Base-by-base conservation (phyloP, 352 stramenopile species). In the Phytophthora rubi region DNA sequence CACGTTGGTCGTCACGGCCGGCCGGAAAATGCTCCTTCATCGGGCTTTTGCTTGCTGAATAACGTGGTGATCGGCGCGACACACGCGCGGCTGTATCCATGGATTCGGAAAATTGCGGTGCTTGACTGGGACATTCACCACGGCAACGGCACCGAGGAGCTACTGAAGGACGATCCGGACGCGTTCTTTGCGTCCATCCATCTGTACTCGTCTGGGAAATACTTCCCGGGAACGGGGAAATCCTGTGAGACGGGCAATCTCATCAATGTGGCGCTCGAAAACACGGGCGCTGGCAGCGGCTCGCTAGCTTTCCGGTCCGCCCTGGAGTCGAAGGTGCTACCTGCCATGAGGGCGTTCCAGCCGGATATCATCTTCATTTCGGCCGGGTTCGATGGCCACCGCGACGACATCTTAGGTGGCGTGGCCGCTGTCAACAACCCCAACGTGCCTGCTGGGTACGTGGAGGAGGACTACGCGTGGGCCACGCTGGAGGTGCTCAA, bases 121-220 rank as follows among this genome's bases (percentile, higher is more conserved):
- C 84, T 99, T 28, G 98, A 99, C 77, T 99, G 98, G 90, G 98
- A 99, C 74, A 98, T 99, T 26, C 98, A 99, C 72, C 97, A 99
- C 69, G 92, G 98, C 35, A 99, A 99, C 81, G 98, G 98, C 39
- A 99, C 98, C 3, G 97, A 99, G 51, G 90, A 97, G 71, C 59
- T 97, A 44, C 78, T 97, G 15, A 85, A 87, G 44, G 85, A 91
- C 47, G 88, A 94, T 48, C 73, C 85, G n/a, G 82, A 94, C 55
- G 84, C 82, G 6, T 94, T 96, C 68, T 96, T 96, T 59, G 81
- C 82, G 16, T 96, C 88, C 3, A 90, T 96, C 45, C 88, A 96
- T 59, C 52, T 96, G 51, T 93, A 94, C 68, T 89, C 82, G 8
- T 77, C 75, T 18, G 84, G 86, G 3, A 79, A 83, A 66, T 96